These are phyloP conservation scores for Amanita rubescens DNA, from an alignment of 768 basidiomycete species.

Conservation along the genomic window DNA sequence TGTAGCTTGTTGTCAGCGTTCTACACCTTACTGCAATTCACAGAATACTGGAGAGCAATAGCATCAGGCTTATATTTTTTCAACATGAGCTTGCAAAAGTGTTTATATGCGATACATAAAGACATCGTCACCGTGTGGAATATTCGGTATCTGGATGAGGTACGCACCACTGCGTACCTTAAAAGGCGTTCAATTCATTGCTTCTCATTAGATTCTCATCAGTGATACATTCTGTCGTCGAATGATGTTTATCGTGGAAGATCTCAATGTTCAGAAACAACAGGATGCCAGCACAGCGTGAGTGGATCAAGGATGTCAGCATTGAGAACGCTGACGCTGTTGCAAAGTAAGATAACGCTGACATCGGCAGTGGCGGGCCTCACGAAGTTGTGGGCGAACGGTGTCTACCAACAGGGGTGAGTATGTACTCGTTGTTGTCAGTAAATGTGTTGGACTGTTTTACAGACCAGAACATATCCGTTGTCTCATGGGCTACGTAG, in stretches of 20 bases:
- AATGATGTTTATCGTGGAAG: neutral
- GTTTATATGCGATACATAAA: neutral
- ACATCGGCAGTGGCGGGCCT: neutral
- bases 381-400: neutral
- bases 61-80: neutral
- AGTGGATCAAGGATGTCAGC: neutral
- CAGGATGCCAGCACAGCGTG: neutral
- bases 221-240: neutral
- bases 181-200: neutral
- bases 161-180: neutral
- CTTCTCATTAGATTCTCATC: neutral
- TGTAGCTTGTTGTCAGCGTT: neutral
- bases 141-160: neutral
- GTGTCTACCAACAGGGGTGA: neutral
- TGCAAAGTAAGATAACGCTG: neutral
- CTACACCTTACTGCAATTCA: neutral
- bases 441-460: neutral
- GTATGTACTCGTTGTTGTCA: neutral
- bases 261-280: neutral
- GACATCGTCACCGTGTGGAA: slow-evolving; percentile 1
- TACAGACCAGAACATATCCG: neutral
- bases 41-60: slow-evolving; percentile 1
- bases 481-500: slow-evolving; percentile 3
- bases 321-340: no score
- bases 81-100: neutral